Percentiles rank a stretch among this genome's conserved stretches.
Conservation (phyloP, 805 yeast genomes). For the Starmerella floris region DNA sequence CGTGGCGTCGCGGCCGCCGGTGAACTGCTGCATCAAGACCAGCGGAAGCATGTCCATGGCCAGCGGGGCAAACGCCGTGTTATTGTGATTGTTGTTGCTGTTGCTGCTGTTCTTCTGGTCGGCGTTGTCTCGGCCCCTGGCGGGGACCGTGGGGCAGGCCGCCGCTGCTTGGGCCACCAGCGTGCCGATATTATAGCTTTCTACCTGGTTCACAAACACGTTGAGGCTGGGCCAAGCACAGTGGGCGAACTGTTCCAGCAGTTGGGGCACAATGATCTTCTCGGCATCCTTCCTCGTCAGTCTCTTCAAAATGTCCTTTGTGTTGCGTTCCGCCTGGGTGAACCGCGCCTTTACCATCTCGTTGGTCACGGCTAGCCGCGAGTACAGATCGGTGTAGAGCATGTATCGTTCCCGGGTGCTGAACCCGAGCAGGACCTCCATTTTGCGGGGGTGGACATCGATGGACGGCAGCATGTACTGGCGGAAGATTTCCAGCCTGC, state of each 20-base stretch:
- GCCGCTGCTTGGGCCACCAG: constrained; percentile 12
- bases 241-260: constrained; percentile 8
- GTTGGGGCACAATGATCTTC: constrained; percentile 11
- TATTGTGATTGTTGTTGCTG: background rate
- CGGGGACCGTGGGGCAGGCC: background rate
- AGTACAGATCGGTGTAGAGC: constrained; percentile 13
- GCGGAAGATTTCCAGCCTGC: constrained; percentile 7
- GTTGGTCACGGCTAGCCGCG: constrained; percentile 7
- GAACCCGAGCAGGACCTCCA: constrained; percentile 3
- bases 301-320: constrained; percentile 15
- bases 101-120: background rate
- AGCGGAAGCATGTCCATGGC: constrained; percentile 19
- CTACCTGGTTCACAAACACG: constrained; percentile 17
- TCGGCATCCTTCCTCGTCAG: constrained; percentile 15
- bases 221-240: constrained; percentile 17
- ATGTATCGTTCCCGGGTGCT: constrained; percentile 3
- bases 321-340: constrained; percentile 11
- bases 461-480: constrained; percentile 15
- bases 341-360: constrained; percentile 13
- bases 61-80: constrained; percentile 2
- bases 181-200: constrained; percentile 18
- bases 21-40: constrained; percentile 16
- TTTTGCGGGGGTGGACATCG: constrained; percentile 3
- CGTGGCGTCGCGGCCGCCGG: constrained; percentile 12
- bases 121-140: background rate